phyloP scores from a whole-genome alignment of 257 asterid genomes.

The Fraxinus excelsior region DNA sequence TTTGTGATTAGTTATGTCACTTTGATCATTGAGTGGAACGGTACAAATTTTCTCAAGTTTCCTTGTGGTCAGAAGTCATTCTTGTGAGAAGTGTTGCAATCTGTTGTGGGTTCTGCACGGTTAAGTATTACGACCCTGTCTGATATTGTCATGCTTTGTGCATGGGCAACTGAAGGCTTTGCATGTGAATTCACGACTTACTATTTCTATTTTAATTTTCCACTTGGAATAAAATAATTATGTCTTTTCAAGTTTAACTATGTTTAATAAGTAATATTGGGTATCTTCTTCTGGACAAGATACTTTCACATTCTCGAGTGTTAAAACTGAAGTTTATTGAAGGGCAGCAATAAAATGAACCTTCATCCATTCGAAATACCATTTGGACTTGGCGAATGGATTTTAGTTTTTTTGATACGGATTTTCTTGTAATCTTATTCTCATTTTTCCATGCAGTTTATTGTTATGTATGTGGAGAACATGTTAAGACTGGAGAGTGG shows the following conservation, averaged over 20 bases:
- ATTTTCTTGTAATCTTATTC: conserved; percentile 2
- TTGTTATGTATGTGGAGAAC: conserved; percentile 75
- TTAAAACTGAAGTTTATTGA: background rate
- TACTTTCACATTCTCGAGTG: background rate
- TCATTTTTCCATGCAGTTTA: conserved; percentile 44
- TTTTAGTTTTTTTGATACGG: background rate
- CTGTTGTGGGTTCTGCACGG: background rate
- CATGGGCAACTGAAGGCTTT: conserved; percentile 15
- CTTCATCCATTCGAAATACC: background rate
- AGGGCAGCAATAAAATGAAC: background rate
- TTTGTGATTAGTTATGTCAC: background rate
- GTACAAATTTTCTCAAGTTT: background rate
- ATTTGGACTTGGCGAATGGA: background rate
- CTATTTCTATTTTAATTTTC: background rate
- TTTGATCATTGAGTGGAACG: background rate
- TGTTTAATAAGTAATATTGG: background rate
- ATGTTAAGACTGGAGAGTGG: conserved; percentile 80
- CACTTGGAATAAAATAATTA: background rate
- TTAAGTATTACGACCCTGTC: background rate
- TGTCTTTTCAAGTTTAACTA: background rate
- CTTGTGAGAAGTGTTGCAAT: conserved; percentile 9
- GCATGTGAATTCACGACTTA: background rate
- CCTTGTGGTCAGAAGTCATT: background rate
- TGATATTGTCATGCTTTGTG: background rate
- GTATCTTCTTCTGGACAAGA: background rate